Evolutionary conservation across 2,329 filamentous ascomycete species (phyloP).

Genomic region (Colletotrichum camelliae): DNA sequence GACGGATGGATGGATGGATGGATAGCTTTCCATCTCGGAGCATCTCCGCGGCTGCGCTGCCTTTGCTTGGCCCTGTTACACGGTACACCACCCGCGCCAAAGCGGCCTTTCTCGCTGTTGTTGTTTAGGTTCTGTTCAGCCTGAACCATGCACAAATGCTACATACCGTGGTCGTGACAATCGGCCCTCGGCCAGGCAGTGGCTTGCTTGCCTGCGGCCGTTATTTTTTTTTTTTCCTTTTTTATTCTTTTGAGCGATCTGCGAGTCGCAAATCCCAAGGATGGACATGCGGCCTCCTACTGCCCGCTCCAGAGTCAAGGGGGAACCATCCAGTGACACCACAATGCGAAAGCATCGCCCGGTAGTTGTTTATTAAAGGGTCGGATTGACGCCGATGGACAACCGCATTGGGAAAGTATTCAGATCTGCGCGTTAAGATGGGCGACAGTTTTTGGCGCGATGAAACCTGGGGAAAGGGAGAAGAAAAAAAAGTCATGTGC

Average conservation of each 20-base stretch:
- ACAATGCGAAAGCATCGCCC: not conserved
- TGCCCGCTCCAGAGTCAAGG: not conserved
- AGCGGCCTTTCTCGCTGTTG: not conserved
- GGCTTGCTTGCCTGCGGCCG: not conserved
- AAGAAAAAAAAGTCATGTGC: not conserved
- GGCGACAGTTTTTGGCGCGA: not conserved
- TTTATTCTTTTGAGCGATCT: not conserved
- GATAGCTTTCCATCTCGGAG: not conserved
- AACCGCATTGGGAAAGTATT: not conserved
- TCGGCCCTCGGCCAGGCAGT: not conserved
- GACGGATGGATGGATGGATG: not conserved
- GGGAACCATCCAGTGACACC: not conserved
- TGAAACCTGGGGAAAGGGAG: slow-evolving; percentile 3
- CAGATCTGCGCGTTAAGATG: not conserved
- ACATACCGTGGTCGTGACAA: not conserved
- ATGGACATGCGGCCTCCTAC: not conserved
- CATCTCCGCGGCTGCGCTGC: not conserved
- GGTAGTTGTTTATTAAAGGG: not conserved
- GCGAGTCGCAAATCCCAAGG: not conserved
- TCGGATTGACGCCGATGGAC: not conserved
- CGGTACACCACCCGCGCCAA: not conserved
- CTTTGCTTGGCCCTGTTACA: not conserved
- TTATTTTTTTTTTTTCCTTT: too few species aligned
- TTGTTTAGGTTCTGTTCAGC: not conserved
- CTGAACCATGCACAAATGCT: not conserved